Percentiles rank a stretch among this genome's conserved stretches.
These are phyloP conservation scores for Beauveria medogensis DNA, from an alignment of 2,329 filamentous ascomycete species.

Conservation along the genomic window DNA sequence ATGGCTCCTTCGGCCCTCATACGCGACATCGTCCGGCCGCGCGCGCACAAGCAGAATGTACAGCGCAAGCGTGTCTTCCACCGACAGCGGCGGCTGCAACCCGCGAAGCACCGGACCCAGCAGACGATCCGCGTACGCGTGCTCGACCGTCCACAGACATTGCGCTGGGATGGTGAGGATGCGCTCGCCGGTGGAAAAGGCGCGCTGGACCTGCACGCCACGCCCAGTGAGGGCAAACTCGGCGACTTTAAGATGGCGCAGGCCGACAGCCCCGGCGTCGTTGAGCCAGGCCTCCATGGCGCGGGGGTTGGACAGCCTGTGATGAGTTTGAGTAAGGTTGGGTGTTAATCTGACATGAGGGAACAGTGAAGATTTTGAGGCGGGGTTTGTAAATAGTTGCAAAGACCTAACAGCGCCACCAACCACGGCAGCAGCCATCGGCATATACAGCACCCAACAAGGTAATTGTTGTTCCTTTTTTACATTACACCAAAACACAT, in stretches of 20 bases:
- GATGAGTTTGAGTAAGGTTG: too few species aligned
- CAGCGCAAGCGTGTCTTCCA: slow-evolving; percentile 25
- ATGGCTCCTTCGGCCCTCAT: slow-evolving; percentile 20
- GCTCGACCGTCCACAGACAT: slow-evolving; percentile 25
- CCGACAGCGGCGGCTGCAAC: slow-evolving; percentile 22
- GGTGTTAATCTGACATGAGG: too few species aligned
- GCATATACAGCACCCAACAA: too few species aligned
- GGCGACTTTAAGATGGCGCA: slow-evolving; percentile 24
- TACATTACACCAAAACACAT: too few species aligned
- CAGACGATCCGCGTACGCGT: slow-evolving; percentile 24
- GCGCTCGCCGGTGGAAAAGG: slow-evolving; percentile 25
- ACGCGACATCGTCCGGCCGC: slow-evolving; percentile 20
- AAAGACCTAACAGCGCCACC: too few species aligned
- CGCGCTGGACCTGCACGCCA: slow-evolving; percentile 21
- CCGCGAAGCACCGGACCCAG: slow-evolving; percentile 24
- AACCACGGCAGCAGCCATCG: too few species aligned
- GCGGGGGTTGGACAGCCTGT: too few species aligned
- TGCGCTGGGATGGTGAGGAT: slow-evolving; percentile 25
- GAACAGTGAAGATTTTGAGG: too few species aligned
- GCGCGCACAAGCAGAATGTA: slow-evolving; percentile 27
- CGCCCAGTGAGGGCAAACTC: slow-evolving; percentile 25
- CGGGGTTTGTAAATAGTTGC: too few species aligned
- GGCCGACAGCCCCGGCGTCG: slow-evolving; percentile 21
- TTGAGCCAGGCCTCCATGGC: slow-evolving; percentile 27
- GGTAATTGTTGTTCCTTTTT: too few species aligned